Base-by-base conservation (phyloP, 2,329 filamentous ascomycete genomes). In the Ophiostoma triangulosporum region DNA sequence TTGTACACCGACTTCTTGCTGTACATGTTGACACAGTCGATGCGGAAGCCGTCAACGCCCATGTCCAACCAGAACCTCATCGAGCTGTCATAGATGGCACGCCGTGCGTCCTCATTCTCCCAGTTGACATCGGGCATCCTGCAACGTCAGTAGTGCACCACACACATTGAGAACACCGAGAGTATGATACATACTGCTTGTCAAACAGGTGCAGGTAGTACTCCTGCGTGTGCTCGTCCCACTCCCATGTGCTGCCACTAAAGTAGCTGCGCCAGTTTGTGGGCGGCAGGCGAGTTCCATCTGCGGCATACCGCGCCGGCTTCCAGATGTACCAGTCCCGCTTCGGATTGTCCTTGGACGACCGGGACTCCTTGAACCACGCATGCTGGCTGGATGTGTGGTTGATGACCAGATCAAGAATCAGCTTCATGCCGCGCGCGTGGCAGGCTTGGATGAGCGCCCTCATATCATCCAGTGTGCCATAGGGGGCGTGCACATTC, bases 111-210 rank as follows among this genome's bases (percentile, higher is more conserved):
- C 0, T 73, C 72, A 54, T 83, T 85, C 62, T 90, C 84, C 86
- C 86, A 93, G 67, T 93, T 93, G n/a, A 93, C 73, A 60, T 93
- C 88, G 0, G 88, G 87, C 64, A 91, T 87, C 58, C 86, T 55
- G 24, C 2, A 8, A 24, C 26, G 48, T 55, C 22, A 54, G 26
- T 6, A 50, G 35, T 9, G 15, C 35, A 36, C 15, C 6, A 40
- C n/a, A n/a, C n/a, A n/a, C n/a, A n/a, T n/a, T n/a, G n/a, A n/a
- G n/a, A n/a, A n/a, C n/a, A n/a, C n/a, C n/a, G n/a, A n/a, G n/a
- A n/a, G n/a, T 12, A 9, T 31, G 15, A 8, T 15, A 36, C 51
- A 15, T 35, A 56, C 58, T 60, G 54, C 15, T 54, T 76, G 6
- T 83, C 80, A 64, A 88, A 94, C 11, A 93, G 73, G 57, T 85